phyloP scores from a whole-genome alignment of 768 basidiomycete genomes.

The Cystoderma amianthinum region DNA sequence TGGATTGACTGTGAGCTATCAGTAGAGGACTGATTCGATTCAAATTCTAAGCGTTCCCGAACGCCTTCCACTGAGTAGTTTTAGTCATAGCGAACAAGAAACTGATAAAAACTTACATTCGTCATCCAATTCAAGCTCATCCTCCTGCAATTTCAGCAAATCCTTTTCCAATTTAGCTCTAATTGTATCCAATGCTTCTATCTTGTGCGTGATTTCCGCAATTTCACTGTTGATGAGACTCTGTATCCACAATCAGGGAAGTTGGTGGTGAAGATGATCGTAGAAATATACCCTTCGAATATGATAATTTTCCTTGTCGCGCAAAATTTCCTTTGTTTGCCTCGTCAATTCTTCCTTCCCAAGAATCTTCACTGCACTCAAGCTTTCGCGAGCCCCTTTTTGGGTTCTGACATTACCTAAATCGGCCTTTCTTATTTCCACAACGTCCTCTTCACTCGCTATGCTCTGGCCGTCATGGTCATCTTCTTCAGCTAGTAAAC shows the following conservation, averaged over 20 bases:
- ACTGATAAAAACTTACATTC: constrained; percentile 55
- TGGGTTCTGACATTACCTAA: constrained; percentile 33
- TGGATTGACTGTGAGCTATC: constrained; percentile 35
- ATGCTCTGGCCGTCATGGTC: constrained; percentile 53
- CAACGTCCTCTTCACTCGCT: constrained; percentile 73
- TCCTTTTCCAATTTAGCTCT: constrained; percentile 75
- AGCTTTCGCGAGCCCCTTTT: constrained; percentile 55
- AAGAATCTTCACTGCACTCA: constrained; percentile 62
- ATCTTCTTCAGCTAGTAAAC: constrained; percentile 55
- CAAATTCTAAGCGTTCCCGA: constrained; percentile 74
- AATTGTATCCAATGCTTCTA: constrained; percentile 76
- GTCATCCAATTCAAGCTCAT: constrained; percentile 94
- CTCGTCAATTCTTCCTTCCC: constrained; percentile 80
- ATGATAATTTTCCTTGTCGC: constrained; percentile 90
- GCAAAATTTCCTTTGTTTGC: constrained; percentile 80
- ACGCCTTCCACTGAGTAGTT: constrained; percentile 72
- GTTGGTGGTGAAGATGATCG: background rate
- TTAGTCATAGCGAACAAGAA: background rate
- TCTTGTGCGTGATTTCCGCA: constrained; percentile 83
- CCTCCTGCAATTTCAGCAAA: constrained; percentile 84
- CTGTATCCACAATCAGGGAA: constrained; percentile 29
- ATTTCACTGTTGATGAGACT: constrained; percentile 84
- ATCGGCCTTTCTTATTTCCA: constrained; percentile 44
- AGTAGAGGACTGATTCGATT: constrained; percentile 21
- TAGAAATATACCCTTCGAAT: constrained; percentile 67